These are phyloP conservation scores for Colletotrichum liriopes DNA, from an alignment of 2,329 filamentous ascomycete species.

Conservation along the genomic window DNA sequence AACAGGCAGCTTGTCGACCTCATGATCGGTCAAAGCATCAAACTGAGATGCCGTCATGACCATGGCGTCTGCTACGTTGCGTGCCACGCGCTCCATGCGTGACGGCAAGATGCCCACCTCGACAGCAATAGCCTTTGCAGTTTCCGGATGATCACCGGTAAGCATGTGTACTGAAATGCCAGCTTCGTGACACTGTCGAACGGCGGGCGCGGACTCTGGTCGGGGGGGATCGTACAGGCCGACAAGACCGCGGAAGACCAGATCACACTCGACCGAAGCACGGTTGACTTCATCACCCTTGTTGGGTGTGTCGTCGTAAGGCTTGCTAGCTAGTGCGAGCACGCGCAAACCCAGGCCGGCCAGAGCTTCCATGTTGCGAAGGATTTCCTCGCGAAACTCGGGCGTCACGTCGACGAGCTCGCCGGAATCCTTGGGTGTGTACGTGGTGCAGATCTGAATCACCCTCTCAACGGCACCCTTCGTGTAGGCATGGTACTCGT, in stretches of 20 bases:
- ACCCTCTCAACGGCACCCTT: conserved; percentile 80
- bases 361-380: conserved; percentile 76
- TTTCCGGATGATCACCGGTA: conserved; percentile 77
- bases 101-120: conserved; percentile 73
- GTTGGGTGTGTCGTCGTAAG: conserved; percentile 52
- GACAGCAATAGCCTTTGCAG: conserved; percentile 73
- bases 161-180: conserved; percentile 79
- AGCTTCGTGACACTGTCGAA: conserved; percentile 72
- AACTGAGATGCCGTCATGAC: conserved; percentile 77
- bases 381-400: conserved; percentile 67
- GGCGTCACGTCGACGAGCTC: conserved; percentile 61
- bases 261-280: conserved; percentile 69
- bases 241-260: conserved; percentile 77
- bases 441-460: conserved; percentile 70
- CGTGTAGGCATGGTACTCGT: conserved; percentile 60
- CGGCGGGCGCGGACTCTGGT: conserved; percentile 74
- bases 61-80: conserved; percentile 70
- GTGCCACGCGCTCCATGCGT: conserved; percentile 64
- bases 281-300: conserved; percentile 65
- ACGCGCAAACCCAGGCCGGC: conserved; percentile 77
- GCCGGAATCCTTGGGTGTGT: conserved; percentile 47
- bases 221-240: conserved; percentile 82
- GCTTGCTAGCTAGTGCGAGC: conserved; percentile 73
- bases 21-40: conserved; percentile 73
- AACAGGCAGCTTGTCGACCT: conserved; percentile 76